Evolutionary conservation across 2,329 filamentous ascomycete genomes (phyloP), one percentile per base, ranked within the genome.

Genomic region (Thielaviopsis punctulata): DNA sequence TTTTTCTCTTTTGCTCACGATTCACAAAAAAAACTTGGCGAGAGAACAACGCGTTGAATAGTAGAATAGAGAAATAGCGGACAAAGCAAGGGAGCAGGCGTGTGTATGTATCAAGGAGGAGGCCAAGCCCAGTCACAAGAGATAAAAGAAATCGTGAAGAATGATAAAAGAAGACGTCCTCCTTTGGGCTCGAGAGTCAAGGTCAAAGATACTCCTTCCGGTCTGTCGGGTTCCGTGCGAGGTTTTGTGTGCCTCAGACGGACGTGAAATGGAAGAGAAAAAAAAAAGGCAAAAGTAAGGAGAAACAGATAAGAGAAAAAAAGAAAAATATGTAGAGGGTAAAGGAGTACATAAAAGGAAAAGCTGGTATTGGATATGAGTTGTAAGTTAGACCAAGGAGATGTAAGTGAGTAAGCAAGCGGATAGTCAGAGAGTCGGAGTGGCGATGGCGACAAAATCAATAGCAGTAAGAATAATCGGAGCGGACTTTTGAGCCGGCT

Each of bases 291-390:
- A 48, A 30, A 18, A 13, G 36, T 15, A 23, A 36, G 18, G 33
- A 24, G 41, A 43, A 39, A 45, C 24, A 18, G 19, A 49, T 3
- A 36, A 41, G 18, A 41, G 22, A 39, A 46, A 18, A 41, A 48
- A 13, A 21, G 25, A 51, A 27, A 25, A 21, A 44, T 22, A 44
- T 49, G 47, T 21, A 25, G 65, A 66, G 59, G 76, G 68, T 55
- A 75, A 65, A 49, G 30, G 39, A 21, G 13, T 7, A 48, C 30
- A 23, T 18, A 48, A 18, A 48, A 24, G 10, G 21, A 36, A 33
- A 48, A 33, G 13, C 21, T n/a, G n/a, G n/a, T n/a, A 45, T 21
- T 13, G 19, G 18, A 45, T 13, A 45, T 12, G 12, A 22, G 3
- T 19, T 4, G n/a, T 2, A 44, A 15, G 5, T 45, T n/a, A 45